These are phyloP conservation scores for Daldinia sp. DNA, from an alignment of 2,329 filamentous ascomycete species.

Conservation along the genomic window DNA sequence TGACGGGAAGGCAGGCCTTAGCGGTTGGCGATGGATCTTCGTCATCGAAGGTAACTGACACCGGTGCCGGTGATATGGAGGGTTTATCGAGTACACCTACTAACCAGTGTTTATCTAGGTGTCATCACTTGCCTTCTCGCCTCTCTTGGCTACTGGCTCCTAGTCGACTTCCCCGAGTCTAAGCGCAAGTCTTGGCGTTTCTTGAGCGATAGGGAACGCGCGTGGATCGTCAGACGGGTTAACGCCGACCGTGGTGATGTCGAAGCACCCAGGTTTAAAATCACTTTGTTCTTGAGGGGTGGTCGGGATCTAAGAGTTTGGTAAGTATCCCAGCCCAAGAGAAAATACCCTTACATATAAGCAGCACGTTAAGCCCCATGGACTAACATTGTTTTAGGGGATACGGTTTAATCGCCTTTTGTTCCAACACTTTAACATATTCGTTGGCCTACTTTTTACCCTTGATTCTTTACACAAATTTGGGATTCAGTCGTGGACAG, in stretches of 20 bases:
- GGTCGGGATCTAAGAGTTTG: conserved; percentile 55
- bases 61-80: background rate
- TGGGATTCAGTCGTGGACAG: conserved; percentile 70
- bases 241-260: conserved; percentile 57
- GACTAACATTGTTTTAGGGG: conserved; percentile 63
- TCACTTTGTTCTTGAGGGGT: conserved; percentile 49
- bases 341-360: background rate
- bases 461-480: conserved; percentile 70
- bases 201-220: conserved; percentile 50
- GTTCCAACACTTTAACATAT: conserved; percentile 76
- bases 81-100: background rate
- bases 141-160: conserved; percentile 50
- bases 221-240: conserved; percentile 51
- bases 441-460: conserved; percentile 82
- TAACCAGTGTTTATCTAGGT: conserved; percentile 55
- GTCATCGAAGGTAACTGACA: conserved; percentile 57
- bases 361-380: background rate
- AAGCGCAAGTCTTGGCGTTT: conserved; percentile 51
- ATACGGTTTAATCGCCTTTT: conserved; percentile 68
- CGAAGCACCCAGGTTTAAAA: conserved; percentile 56
- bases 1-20: conserved; percentile 60
- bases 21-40: conserved; percentile 75
- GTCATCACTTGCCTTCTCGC: conserved; percentile 61
- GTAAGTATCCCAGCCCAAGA: conserved; percentile 39
- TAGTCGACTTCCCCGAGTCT: conserved; percentile 60